phyloP scores from a whole-genome alignment of 345 rosid genomes.

The Melastoma malabathricum region DNA sequence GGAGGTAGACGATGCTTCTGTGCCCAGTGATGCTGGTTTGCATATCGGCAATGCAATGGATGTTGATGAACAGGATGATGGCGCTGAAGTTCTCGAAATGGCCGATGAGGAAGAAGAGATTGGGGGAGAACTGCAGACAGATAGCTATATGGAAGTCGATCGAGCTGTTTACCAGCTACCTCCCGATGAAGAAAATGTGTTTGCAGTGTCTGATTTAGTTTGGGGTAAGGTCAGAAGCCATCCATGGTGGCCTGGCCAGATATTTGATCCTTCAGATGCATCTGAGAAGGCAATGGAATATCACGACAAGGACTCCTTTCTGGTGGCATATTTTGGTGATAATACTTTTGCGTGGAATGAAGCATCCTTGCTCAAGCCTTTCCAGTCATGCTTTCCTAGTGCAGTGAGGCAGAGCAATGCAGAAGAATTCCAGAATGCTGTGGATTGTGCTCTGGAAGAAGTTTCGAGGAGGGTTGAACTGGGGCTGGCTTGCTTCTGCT shows the following conservation, averaged over 20 bases:
- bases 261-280: slow-evolving; percentile 53
- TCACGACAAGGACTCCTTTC: slow-evolving; percentile 45
- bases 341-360: slow-evolving; percentile 72
- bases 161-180: slow-evolving; percentile 32
- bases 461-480: slow-evolving; percentile 39
- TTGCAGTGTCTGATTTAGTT: slow-evolving; percentile 44
- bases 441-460: slow-evolving; percentile 53
- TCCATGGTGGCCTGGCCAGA: slow-evolving; percentile 89
- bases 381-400: slow-evolving; percentile 36
- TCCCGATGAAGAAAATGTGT: slow-evolving; percentile 27
- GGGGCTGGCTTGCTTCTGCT: slow-evolving; percentile 48
- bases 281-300: slow-evolving; percentile 48
- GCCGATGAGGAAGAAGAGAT: slow-evolving; percentile 10
- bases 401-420: slow-evolving; percentile 45
- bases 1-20: slow-evolving; percentile 12
- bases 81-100: slow-evolving; percentile 5
- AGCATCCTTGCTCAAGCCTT: slow-evolving; percentile 42
- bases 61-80: slow-evolving; percentile 21
- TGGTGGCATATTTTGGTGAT: slow-evolving; percentile 72
- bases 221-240: slow-evolving; percentile 79
- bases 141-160: slow-evolving; percentile 11
- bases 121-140: slow-evolving; percentile 11
- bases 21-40: slow-evolving; percentile 16
- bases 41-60: slow-evolving; percentile 25
- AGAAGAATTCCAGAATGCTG: slow-evolving; percentile 48